Percentiles rank a stretch among this genome's conserved stretches.
phyloP scores from a whole-genome alignment of 192 early-diverging fungal species.

The Spizellomyces sp. region DNA sequence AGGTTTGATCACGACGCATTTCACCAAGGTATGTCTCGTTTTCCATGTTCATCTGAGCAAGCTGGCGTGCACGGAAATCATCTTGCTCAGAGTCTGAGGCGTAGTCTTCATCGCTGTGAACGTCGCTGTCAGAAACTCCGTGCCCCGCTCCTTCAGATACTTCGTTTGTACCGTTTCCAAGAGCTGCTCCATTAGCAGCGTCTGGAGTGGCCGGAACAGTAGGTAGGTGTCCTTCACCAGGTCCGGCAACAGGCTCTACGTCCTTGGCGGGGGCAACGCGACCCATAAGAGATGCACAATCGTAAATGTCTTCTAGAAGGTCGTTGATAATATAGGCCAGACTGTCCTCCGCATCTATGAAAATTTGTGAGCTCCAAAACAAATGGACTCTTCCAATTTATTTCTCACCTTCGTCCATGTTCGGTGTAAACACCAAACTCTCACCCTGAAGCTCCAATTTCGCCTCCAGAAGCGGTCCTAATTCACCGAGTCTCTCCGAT shows the following conservation, averaged over 20 bases:
- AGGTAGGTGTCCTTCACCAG: not conserved
- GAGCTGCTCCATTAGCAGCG: slow-evolving; percentile 16
- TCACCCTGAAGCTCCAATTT: slow-evolving; percentile 63
- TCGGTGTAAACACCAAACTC: slow-evolving; percentile 58
- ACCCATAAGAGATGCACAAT: slow-evolving; percentile 57
- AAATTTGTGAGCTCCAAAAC: slow-evolving; percentile 15
- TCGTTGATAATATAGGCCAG: slow-evolving; percentile 49
- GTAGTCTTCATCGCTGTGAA: slow-evolving; percentile 15
- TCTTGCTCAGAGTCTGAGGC: slow-evolving; percentile 34
- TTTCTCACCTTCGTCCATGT: slow-evolving; percentile 56
- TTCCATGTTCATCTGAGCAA: slow-evolving; percentile 43
- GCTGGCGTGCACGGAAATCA: slow-evolving; percentile 18
- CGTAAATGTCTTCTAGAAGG: slow-evolving; percentile 61
- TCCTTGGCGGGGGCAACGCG: slow-evolving; percentile 45
- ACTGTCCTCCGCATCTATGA: slow-evolving; percentile 45
- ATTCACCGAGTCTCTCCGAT: slow-evolving; percentile 44
- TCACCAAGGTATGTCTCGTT: slow-evolving; percentile 61
- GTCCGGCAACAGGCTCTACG: not conserved
- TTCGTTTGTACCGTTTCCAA: not conserved
- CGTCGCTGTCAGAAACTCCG: not conserved
- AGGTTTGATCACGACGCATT: slow-evolving; percentile 53
- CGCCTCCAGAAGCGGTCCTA: slow-evolving; percentile 61
- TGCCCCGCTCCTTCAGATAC: not conserved
- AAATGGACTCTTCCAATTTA: slow-evolving; percentile 7
- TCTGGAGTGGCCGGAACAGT: slow-evolving; percentile 18